Evolutionary conservation across 768 basidiomycete genomes (phyloP).

Genomic region (Pulveroboletus frians): DNA sequence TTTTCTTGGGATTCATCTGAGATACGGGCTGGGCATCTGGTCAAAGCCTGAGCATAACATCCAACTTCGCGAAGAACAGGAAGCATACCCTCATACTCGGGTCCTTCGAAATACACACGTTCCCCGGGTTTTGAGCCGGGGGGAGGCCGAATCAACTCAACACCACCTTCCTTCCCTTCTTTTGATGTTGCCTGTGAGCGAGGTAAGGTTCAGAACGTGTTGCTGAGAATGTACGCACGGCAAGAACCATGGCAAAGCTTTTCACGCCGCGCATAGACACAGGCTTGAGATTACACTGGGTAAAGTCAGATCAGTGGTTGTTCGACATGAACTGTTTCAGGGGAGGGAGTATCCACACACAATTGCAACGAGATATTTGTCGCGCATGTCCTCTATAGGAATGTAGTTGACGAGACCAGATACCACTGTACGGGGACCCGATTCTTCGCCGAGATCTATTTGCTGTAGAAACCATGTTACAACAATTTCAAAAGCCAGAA

Average conservation of each 20-base stretch:
- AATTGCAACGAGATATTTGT: conserved; percentile 77
- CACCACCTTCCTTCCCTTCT: conserved; percentile 82
- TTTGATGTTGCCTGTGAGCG: conserved; percentile 74
- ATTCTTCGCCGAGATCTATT: conserved; percentile 95
- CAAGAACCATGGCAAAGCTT: conserved; percentile 97
- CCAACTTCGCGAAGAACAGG: background rate
- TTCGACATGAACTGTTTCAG: background rate
- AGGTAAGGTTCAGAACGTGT: background rate
- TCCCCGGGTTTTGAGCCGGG: conserved; percentile 84
- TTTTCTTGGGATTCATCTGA: conserved; percentile 97
- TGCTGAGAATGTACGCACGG: conserved; percentile 43
- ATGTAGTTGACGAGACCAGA: conserved; percentile 97
- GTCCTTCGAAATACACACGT: conserved; percentile 90
- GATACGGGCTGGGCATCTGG: conserved; percentile 62
- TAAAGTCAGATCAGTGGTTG: background rate
- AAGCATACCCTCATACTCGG: conserved; percentile 70
- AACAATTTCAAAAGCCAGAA: background rate
- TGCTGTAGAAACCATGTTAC: conserved; percentile 44
- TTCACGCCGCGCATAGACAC: conserved; percentile 97
- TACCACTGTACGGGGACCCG: conserved; percentile 92
- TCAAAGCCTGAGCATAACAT: background rate
- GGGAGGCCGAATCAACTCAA: conserved; percentile 91
- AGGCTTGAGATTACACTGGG: conserved; percentile 88
- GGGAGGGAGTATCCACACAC: conserved; percentile 38
- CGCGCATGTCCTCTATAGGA: conserved; percentile 89